phyloP scores from a whole-genome alignment of 2,329 filamentous ascomycete genomes.

The Rutstroemia sp. region DNA sequence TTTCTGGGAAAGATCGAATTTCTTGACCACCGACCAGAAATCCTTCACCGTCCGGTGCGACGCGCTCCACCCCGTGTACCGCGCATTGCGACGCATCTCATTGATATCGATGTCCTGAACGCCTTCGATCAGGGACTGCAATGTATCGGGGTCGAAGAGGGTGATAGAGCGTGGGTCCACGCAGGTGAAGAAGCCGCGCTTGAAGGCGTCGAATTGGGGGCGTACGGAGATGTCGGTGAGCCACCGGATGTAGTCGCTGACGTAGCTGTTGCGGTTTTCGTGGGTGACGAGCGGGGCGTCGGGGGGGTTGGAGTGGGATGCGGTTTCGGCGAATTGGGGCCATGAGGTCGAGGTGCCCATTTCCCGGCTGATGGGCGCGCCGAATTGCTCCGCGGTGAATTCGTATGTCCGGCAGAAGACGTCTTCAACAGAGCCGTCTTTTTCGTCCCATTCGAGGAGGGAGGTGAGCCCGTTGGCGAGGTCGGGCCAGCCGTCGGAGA shows the following conservation, averaged over 20 bases:
- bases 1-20: conserved; percentile 61
- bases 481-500: conserved; percentile 81
- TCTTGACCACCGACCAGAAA: conserved; percentile 78
- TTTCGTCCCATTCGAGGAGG: conserved; percentile 69
- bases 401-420: conserved; percentile 80
- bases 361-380: conserved; percentile 47
- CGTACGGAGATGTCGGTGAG: conserved; percentile 70
- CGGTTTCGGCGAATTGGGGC: conserved; percentile 42
- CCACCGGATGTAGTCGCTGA: conserved; percentile 79
- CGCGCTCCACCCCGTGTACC: conserved; percentile 75
- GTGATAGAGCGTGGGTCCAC: conserved; percentile 62
- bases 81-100: conserved; percentile 61
- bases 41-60: conserved; percentile 61
- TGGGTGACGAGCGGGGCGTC: conserved; percentile 69
- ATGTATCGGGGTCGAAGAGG: conserved; percentile 57
- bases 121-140: conserved; percentile 79
- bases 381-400: conserved; percentile 61
- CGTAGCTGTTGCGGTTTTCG: conserved; percentile 68
- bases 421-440: conserved; percentile 69
- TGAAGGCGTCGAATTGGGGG: conserved; percentile 74
- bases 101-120: conserved; percentile 70
- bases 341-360: conserved; percentile 42
- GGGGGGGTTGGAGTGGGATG: conserved; percentile 31
- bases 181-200: conserved; percentile 70
- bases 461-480: conserved; percentile 66